Conservation (phyloP, 176 grass and related monocot genomes). For the Themeda triandra region DNA sequence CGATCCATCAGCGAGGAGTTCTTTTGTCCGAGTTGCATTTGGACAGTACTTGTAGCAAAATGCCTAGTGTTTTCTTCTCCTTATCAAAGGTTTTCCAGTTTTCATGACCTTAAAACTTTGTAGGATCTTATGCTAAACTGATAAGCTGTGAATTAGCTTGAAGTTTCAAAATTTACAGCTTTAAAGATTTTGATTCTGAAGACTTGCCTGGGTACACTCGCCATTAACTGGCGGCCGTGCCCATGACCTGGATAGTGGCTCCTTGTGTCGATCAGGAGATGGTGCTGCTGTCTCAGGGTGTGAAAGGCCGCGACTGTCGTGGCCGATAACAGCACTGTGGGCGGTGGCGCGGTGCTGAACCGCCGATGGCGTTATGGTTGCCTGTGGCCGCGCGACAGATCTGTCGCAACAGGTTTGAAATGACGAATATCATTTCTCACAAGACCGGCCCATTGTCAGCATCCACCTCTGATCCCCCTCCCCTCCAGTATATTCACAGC, state of each 20-base stretch:
- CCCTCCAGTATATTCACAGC: too few species aligned
- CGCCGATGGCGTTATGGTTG: too few species aligned
- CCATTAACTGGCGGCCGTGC: background rate
- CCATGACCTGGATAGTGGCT: background rate
- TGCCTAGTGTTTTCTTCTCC: background rate
- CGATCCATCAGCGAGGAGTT: background rate
- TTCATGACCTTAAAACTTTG: too few species aligned
- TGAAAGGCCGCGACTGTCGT: conserved; percentile 21
- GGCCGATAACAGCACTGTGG: conserved; percentile 12
- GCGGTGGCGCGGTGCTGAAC: too few species aligned
- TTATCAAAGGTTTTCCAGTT: too few species aligned
- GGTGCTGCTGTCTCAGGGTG: background rate
- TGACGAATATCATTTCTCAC: too few species aligned
- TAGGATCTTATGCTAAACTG: too few species aligned
- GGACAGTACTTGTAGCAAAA: background rate
- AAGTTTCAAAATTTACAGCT: background rate
- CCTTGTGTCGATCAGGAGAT: too few species aligned
- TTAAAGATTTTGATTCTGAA: background rate
- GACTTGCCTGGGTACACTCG: background rate
- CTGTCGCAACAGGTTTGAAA: too few species aligned
- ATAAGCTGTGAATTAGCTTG: background rate
- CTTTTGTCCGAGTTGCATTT: background rate
- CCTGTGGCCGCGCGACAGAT: too few species aligned
- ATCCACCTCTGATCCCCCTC: too few species aligned
- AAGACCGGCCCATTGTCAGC: too few species aligned